Conservation (phyloP, 2,329 filamentous ascomycete species). For the Aureobasidium subglaciale region DNA sequence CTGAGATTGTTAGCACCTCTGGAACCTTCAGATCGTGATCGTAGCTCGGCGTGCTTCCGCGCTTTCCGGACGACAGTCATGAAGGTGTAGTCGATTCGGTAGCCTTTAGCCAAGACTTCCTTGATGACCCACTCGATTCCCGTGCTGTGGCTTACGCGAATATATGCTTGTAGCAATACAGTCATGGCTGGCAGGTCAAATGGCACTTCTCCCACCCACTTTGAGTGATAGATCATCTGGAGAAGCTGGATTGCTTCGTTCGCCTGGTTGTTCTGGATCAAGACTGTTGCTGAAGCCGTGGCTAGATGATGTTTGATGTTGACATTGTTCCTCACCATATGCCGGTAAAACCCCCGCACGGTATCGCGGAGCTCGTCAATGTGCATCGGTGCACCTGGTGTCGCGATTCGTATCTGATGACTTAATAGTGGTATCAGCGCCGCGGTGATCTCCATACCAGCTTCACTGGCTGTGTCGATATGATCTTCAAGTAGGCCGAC, state of each 20-base stretch:
- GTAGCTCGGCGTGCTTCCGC: not conserved
- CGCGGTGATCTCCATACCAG: conserved; percentile 26
- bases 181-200: conserved; percentile 27
- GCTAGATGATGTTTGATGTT: conserved; percentile 24
- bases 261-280: conserved; percentile 23
- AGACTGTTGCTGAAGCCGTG: conserved; percentile 24
- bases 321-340: conserved; percentile 24
- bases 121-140: conserved; percentile 26
- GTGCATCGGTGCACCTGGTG: conserved; percentile 16
- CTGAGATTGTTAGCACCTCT: not conserved
- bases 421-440: conserved; percentile 25
- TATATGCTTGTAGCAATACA: conserved; percentile 27
- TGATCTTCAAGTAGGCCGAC: conserved; percentile 19
- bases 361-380: conserved; percentile 17
- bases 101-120: conserved; percentile 23
- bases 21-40: not conserved
- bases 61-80: conserved; percentile 8
- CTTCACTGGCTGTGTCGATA: conserved; percentile 21
- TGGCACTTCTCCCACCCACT: conserved; percentile 19
- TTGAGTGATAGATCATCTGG: conserved; percentile 22
- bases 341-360: conserved; percentile 26
- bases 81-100: conserved; percentile 25
- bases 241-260: conserved; percentile 26
- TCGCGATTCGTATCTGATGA: conserved; percentile 20
- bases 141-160: not conserved